These are phyloP conservation scores for Candida pseudofarinosa DNA, from an alignment of 805 yeast species.

Conservation along the genomic window DNA sequence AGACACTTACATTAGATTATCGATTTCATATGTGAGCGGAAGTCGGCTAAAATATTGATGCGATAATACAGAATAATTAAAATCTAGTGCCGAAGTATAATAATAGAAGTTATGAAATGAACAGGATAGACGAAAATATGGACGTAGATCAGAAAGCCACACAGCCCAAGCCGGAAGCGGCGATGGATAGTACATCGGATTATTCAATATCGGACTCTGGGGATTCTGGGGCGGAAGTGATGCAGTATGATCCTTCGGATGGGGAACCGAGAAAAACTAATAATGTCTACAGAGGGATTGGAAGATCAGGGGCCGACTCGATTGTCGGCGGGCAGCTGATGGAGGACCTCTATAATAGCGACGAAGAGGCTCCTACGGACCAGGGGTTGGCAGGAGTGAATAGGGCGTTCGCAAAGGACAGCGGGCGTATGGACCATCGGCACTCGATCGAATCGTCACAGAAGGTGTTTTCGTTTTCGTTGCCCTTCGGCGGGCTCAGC, in stretches of 20 bases:
- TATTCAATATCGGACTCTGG: background rate
- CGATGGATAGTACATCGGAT: background rate
- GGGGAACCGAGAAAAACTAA: background rate
- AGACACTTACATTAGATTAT: too few relatives aligned
- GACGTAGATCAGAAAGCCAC: background rate
- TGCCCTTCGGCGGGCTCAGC: conserved; percentile 52
- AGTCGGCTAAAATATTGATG: too few relatives aligned
- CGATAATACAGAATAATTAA: too few relatives aligned
- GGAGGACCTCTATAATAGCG: conserved; percentile 9
- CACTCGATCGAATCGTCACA: conserved; percentile 30
- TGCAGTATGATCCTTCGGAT: conserved; percentile 1
- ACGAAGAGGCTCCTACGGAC: conserved; percentile 13
- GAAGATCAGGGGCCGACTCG: conserved; percentile 38
- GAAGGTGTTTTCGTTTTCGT: conserved; percentile 51
- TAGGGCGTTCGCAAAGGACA: conserved; percentile 7
- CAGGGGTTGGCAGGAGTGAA: conserved; percentile 4
- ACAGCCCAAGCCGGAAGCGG: background rate
- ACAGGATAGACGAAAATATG: background rate
- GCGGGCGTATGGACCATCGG: conserved; percentile 25
- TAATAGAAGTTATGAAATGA: too few relatives aligned
- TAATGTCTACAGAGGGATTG: conserved; percentile 8
- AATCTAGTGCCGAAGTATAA: too few relatives aligned
- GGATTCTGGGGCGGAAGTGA: conserved; percentile 3
- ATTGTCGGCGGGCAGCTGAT: conserved; percentile 50
- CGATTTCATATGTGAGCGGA: too few relatives aligned